Evolutionary conservation across 2,329 filamentous ascomycete genomes (phyloP).

Genomic region (Pseudogymnoascus verrucosus): DNA sequence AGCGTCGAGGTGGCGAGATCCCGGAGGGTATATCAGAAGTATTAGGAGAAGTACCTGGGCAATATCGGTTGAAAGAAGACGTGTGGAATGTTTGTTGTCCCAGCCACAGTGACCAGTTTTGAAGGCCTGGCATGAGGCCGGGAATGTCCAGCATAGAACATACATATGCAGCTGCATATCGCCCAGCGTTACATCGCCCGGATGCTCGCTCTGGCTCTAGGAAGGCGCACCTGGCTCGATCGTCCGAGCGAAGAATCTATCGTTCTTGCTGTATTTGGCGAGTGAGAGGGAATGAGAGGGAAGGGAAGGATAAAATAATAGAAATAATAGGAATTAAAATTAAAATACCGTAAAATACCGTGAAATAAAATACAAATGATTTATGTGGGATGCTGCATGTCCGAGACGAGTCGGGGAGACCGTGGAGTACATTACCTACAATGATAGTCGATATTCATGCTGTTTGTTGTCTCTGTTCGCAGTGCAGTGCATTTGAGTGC

Average conservation of each 20-base stretch:
- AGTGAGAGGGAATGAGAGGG: too few species aligned
- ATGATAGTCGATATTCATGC: background rate
- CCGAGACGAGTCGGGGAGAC: background rate
- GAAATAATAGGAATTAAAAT: background rate
- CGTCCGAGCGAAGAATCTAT: background rate
- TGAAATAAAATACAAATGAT: background rate
- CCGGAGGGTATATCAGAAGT: background rate
- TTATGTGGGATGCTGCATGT: background rate
- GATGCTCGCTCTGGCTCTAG: background rate
- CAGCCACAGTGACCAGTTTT: background rate
- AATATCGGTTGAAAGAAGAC: slow-evolving; percentile 1
- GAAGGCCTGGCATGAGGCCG: background rate
- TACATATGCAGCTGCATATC: background rate
- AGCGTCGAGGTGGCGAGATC: background rate
- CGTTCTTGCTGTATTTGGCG: background rate
- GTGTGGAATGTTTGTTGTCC: slow-evolving; percentile 1
- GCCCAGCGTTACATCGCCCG: background rate
- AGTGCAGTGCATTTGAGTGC: background rate
- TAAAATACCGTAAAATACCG: background rate
- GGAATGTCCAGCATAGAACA: background rate
- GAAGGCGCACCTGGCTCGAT: background rate
- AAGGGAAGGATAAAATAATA: background rate
- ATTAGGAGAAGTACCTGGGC: background rate
- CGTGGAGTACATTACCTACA: background rate
- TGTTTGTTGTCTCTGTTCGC: background rate